These are phyloP conservation scores for Diaporthe ilicicola DNA, from an alignment of 2,329 filamentous ascomycete genomes.

Conservation along the genomic window DNA sequence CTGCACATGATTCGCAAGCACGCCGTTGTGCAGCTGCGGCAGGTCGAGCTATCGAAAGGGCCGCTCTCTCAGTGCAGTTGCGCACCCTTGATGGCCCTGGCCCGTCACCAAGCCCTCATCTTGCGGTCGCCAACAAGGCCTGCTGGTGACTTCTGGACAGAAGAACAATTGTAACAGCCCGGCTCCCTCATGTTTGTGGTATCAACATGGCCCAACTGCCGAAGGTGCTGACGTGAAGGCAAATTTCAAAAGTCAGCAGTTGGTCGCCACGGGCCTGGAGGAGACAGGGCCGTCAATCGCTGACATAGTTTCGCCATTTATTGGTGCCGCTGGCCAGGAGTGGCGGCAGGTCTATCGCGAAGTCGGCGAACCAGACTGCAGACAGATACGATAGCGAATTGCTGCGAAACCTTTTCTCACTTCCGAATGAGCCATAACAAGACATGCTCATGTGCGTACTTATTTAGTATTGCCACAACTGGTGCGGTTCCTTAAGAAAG, in stretches of 20 bases:
- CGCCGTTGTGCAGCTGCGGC: not conserved
- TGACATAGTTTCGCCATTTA: not conserved
- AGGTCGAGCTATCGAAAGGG: not conserved
- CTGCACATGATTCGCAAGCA: not conserved
- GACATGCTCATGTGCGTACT: not conserved
- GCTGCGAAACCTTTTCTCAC: not conserved
- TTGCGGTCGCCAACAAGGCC: not conserved
- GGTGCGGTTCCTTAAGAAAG: not conserved
- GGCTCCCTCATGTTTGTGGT: not conserved
- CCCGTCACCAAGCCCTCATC: not conserved
- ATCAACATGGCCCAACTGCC: not conserved
- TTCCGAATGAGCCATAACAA: not conserved
- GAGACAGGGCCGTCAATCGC: not conserved
- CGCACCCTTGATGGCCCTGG: not conserved
- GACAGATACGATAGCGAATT: not conserved
- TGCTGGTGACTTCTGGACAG: not conserved
- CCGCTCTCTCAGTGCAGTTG: not conserved
- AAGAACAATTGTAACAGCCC: not conserved
- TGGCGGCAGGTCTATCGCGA: not conserved
- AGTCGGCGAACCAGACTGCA: not conserved
- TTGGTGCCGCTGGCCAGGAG: not conserved
- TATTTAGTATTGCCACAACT: not conserved
- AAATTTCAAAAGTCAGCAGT: slow-evolving; percentile 14
- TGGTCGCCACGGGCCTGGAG: slow-evolving; percentile 1
- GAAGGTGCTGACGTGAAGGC: not conserved